Base-by-base conservation (phyloP, 2,329 filamentous ascomycete species). In the Cladosporium sp. region DNA sequence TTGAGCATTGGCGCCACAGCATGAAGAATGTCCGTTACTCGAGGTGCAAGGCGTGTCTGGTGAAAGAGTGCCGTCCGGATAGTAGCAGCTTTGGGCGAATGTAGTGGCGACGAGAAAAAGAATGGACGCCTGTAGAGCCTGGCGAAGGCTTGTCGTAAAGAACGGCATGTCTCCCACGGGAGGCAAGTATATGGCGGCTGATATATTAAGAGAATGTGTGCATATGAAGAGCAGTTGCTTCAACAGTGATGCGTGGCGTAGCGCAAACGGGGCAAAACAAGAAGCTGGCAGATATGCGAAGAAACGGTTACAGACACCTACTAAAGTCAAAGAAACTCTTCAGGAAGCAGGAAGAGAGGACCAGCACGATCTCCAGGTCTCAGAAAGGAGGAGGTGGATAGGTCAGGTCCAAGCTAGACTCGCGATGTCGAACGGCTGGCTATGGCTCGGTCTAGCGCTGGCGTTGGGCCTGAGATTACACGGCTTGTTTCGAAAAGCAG, bases 1-100 rank as follows among this genome's bases (percentile, higher is more conserved):
- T 51, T 69, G 70, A 6, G 68, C 61, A 42, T 64, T 60, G 17
- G 64, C 57, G 9, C 60, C 61, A 54, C 70, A 73, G 55, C 70
- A 73, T 22, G 69, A 60, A 20, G 56, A 43, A 28, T 59, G 47
- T 5, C 56, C 56, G 8, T 17, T 28, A 12, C 19, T 37, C 12
- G 47, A 45, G 20, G 38, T 51, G 39, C 56, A 59, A 37, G 56
- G 47, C 14, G 56, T 45, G 38, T 59, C 47, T 47, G 47, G 28
- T 14, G 56, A 59, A 30, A 45, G 38, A 7, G 59, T 40, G 14
- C 59, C 59, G 42, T 60, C 59, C 14, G 59, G 59, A 40, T 43
- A 60, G 30, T 43, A 60, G 47, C 59, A 60, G 19, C 22, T 51
- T 45, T 60, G 59, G 20, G 59, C 59, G 9, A 43, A 19, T 22